A percentile compares a stretch with the other conserved stretches of the same genome.
These are phyloP conservation scores for Vitis cinerea DNA, from an alignment of 164 flowering plant species.

Conservation along the genomic window DNA sequence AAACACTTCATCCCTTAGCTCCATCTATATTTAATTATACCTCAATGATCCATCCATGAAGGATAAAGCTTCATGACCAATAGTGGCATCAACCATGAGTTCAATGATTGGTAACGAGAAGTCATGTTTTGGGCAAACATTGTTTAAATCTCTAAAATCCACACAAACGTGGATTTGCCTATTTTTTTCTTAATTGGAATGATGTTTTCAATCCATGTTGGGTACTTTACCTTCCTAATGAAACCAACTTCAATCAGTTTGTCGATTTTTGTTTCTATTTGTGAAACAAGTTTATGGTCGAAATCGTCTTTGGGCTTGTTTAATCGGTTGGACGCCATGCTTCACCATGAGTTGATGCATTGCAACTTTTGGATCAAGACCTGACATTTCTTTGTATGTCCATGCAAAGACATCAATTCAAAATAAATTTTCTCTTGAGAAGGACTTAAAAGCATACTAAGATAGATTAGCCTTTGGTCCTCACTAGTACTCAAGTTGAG, in stretches of 20 bases:
- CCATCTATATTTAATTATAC: constrained; percentile 4
- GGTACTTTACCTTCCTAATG: constrained; percentile 12
- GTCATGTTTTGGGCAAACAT: constrained; percentile 12
- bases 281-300: too few species aligned
- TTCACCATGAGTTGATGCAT: background rate
- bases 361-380: constrained; percentile 11
- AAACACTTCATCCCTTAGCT: background rate
- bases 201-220: constrained; percentile 6
- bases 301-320: too few species aligned
- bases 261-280: too few species aligned
- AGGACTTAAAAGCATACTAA: too few species aligned
- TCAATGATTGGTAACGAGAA: constrained; percentile 13
- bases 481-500: too few species aligned
- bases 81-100: constrained; percentile 13
- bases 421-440: too few species aligned
- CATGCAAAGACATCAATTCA: constrained; percentile 16
- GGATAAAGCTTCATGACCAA: constrained; percentile 1
- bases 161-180: constrained; percentile 10
- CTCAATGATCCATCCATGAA: constrained; percentile 8
- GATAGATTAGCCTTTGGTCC: too few species aligned
- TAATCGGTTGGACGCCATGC: background rate
- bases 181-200: constrained; percentile 11
- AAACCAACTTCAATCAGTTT: background rate
- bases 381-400: constrained; percentile 14
- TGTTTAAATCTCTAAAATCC: constrained; percentile 5